Base-by-base conservation (phyloP, 2,329 filamentous ascomycete genomes). In the Fusarium virguliforme region DNA sequence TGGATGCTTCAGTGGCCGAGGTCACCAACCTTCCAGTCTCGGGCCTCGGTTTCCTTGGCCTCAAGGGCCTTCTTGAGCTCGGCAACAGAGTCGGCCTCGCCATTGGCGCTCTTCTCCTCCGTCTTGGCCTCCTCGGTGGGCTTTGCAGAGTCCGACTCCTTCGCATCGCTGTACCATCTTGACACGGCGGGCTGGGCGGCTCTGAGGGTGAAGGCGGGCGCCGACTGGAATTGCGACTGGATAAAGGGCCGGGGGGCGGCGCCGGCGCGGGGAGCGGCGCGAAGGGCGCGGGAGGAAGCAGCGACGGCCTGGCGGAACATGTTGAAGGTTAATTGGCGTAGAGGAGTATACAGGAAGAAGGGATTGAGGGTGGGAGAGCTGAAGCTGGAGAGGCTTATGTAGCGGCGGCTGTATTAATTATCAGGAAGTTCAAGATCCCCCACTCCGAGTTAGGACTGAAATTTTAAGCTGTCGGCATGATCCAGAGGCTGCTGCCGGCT, bases 11-110 rank as follows among this genome's bases (percentile, higher is more conserved):
- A 50, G 37, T 54, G 41, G 59, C 18, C 18, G 18, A 18, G 30
- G 43, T 50, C 26, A 79, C 86, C 51, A 76, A 97, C 95, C 91
- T 98, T 98, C 83, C 97, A 88, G 54, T 98, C 94, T 69, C 92
- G 80, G 55, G 80, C 83, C 76, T 87, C 85, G 71, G 83, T 82
- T 34, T 86, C 83, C 80, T 87, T 88, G 71, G 83, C 78, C 77
- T 87, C 85, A 51, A 88, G 78, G 67, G 83, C 80, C 77, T 87
- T 87, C 81, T 86, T 86, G 61, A 87, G 77, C 64, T 83, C 80
- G 4, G 81, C 77, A 41, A 85, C 76, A 43, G 81, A 78, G 62
- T 83, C 82, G 9, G 77, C 62, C 37, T 79, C 78, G 65, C 65
- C 74, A 40, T 62, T 68, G 8, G 65, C 74, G 18, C 77, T 74